These are phyloP conservation scores for Ceratocystis smalleyi DNA, from an alignment of 2,329 filamentous ascomycete species.

Conservation along the genomic window DNA sequence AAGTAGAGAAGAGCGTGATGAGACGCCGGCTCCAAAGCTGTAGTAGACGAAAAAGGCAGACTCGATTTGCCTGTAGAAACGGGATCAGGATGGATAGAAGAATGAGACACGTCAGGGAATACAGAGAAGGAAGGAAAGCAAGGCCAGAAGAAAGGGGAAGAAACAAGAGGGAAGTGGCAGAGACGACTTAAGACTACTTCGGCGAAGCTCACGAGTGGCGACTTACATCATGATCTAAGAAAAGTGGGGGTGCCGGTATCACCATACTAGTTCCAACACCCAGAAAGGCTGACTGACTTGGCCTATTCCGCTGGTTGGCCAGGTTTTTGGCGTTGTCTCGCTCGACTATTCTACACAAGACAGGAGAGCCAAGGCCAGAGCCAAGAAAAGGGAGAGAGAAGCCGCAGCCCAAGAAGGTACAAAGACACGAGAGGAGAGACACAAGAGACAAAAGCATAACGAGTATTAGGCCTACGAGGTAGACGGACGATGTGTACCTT, in stretches of 20 bases:
- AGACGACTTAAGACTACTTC: not conserved
- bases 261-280: not conserved
- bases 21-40: no score
- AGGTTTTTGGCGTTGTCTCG: no score
- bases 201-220: not conserved
- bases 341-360: no score
- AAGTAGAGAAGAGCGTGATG: not conserved
- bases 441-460: not conserved
- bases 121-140: not conserved
- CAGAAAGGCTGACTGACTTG: no score
- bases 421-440: not conserved
- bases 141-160: not conserved
- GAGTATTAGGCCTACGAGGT: not conserved
- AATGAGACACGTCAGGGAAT: no score
- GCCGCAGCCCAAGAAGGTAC: no score
- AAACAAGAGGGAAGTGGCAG: not conserved
- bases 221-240: constrained; percentile 1
- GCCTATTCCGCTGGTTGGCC: no score
- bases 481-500: not conserved
- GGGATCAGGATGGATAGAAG: no score
- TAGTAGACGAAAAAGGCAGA: no score
- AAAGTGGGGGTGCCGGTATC: not conserved
- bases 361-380: no score
- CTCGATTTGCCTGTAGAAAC: no score
- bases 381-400: no score